Evolutionary conservation across 805 yeast species (phyloP).

Genomic region (Yarrowia yakushimensis): DNA sequence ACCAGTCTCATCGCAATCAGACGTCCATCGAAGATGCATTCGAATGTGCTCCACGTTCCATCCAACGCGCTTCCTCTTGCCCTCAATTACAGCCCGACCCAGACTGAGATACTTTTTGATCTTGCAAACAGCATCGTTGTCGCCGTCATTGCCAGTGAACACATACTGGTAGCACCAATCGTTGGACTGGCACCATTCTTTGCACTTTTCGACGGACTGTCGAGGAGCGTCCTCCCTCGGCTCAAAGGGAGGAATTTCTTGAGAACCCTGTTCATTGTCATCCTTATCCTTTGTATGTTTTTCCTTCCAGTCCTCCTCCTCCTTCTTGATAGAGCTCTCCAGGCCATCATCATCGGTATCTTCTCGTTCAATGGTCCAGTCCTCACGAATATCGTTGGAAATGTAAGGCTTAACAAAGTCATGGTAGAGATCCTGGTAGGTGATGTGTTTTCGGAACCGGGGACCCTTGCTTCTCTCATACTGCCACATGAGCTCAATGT

Average conservation of each 20-base stretch:
- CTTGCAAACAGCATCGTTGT: neutral
- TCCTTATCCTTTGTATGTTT: neutral
- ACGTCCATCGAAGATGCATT: neutral
- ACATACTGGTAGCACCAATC: slow-evolving; percentile 14
- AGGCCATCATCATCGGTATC: slow-evolving; percentile 11
- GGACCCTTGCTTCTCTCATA: slow-evolving; percentile 36
- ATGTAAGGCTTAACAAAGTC: slow-evolving; percentile 30
- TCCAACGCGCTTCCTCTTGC: neutral
- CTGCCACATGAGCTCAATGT: slow-evolving; percentile 36
- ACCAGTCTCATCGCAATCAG: slow-evolving; percentile 8
- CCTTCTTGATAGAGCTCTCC: neutral
- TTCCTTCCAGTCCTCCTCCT: slow-evolving; percentile 9
- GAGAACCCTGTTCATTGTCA: neutral
- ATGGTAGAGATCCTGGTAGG: slow-evolving; percentile 38
- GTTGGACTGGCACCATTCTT: slow-evolving; percentile 9
- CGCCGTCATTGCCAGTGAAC: slow-evolving; percentile 16
- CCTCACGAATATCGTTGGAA: slow-evolving; percentile 1
- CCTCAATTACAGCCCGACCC: neutral
- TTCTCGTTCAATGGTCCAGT: slow-evolving; percentile 17
- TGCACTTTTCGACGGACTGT: neutral
- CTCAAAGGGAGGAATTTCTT: neutral
- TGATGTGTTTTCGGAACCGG: slow-evolving; percentile 30
- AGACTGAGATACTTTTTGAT: slow-evolving; percentile 1
- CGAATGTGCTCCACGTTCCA: slow-evolving; percentile 5
- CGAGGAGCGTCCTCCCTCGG: neutral